Evolutionary conservation across 164 flowering plant genomes (phyloP).

Genomic region (Tetracentron sinense): DNA sequence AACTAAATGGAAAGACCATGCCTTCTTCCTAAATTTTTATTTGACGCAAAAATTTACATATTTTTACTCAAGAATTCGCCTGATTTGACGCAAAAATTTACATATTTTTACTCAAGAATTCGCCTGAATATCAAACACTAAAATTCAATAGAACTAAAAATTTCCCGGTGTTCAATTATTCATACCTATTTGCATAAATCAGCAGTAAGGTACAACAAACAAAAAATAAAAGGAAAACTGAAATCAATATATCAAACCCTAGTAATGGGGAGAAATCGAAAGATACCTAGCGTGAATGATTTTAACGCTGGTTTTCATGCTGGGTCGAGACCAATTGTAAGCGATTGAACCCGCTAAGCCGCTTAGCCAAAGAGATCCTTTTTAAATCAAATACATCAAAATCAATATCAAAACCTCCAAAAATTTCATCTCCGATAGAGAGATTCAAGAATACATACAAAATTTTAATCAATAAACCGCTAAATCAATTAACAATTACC

Average conservation of each 20-base stretch:
- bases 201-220: no score
- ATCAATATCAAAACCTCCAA: background rate
- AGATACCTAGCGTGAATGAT: constrained; percentile 86
- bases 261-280: background rate
- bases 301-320: constrained; percentile 87
- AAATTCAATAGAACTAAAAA: no score
- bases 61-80: background rate
- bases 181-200: no score
- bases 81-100: background rate
- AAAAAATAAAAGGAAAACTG: no score
- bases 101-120: background rate
- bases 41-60: background rate
- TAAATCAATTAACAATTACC: constrained; percentile 62
- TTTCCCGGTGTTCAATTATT: no score
- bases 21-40: no score
- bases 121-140: background rate
- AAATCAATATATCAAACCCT: background rate
- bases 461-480: background rate
- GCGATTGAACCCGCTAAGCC: constrained; percentile 82
- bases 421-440: background rate
- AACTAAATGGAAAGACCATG: no score
- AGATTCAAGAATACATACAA: background rate
- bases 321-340: constrained; percentile 85
- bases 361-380: constrained; percentile 76
- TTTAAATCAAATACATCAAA: background rate